Evolutionary conservation across 2,329 filamentous ascomycete species (phyloP).

Genomic region (Fusarium penzigii): DNA sequence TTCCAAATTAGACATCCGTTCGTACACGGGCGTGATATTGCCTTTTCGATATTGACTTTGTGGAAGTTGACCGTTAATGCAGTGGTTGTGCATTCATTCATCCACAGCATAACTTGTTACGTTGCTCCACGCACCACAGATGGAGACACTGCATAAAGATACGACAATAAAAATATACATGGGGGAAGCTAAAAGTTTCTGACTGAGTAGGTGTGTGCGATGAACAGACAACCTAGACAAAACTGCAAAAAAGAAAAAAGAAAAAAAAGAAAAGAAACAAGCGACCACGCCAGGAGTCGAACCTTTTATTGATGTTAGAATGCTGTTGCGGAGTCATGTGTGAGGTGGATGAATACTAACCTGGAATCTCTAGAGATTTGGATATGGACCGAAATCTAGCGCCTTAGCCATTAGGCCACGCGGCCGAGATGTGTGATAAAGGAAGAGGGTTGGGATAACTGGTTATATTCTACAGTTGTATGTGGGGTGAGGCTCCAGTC

Average conservation of each 20-base stretch:
- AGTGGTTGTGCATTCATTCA: too few species aligned
- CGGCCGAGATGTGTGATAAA: neutral
- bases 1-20: neutral
- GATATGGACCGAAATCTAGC: conserved; percentile 14
- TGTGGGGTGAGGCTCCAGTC: neutral
- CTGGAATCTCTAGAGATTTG: conserved; percentile 16
- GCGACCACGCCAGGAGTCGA: conserved; percentile 18
- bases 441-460: neutral
- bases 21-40: neutral
- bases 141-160: too few species aligned
- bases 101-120: too few species aligned
- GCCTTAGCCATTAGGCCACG: conserved; percentile 20
- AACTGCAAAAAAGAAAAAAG: neutral
- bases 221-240: neutral
- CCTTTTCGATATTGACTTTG: too few species aligned
- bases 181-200: neutral
- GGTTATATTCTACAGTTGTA: neutral
- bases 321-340: neutral
- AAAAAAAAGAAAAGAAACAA: neutral
- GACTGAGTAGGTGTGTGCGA: neutral
- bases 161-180: too few species aligned
- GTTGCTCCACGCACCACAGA: too few species aligned
- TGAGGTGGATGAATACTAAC: neutral
- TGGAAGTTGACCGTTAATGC: too few species aligned
- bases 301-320: conserved; percentile 3